Percentiles rank a stretch among this genome's conserved stretches.
phyloP scores from a whole-genome alignment of 345 rosid genomes.

The Citrus australasica region DNA sequence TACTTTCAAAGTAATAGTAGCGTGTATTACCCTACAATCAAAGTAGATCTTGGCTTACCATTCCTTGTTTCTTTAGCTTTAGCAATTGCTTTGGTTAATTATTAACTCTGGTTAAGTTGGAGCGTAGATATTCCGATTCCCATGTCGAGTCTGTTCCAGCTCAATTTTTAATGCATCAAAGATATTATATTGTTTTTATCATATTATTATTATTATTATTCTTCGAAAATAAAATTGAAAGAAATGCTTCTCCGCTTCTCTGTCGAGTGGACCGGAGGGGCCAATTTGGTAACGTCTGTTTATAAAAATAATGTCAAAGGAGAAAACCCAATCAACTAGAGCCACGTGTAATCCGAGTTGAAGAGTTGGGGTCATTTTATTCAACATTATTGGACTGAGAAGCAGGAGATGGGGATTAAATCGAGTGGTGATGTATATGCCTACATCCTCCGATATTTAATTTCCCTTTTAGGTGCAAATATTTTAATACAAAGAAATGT shows the following conservation, averaged over 20 bases:
- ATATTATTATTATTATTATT: background rate
- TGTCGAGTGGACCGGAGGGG: background rate
- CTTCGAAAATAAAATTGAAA: background rate
- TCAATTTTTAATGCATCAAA: conserved; percentile 15
- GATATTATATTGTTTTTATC: background rate
- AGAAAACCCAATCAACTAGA: background rate
- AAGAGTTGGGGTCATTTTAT: background rate
- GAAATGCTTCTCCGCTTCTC: background rate
- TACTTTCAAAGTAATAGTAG: background rate
- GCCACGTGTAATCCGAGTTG: background rate
- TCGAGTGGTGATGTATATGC: background rate
- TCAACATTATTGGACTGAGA: conserved; percentile 13
- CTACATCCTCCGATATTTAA: background rate
- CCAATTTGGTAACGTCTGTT: background rate
- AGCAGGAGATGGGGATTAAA: background rate
- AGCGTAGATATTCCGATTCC: conserved; percentile 32
- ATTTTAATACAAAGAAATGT: conserved; percentile 20
- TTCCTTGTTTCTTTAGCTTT: background rate
- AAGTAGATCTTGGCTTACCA: background rate
- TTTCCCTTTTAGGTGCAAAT: background rate
- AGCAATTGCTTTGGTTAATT: background rate
- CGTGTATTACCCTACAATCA: conserved; percentile 3
- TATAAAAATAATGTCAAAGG: background rate
- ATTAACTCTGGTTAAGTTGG: conserved; percentile 23
- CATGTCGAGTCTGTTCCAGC: conserved; percentile 38